A percentile compares a stretch with the other conserved stretches of the same genome.
These are phyloP conservation scores for Persicaria maculosa DNA, from an alignment of 148 eudicot genomes.

Conservation along the genomic window DNA sequence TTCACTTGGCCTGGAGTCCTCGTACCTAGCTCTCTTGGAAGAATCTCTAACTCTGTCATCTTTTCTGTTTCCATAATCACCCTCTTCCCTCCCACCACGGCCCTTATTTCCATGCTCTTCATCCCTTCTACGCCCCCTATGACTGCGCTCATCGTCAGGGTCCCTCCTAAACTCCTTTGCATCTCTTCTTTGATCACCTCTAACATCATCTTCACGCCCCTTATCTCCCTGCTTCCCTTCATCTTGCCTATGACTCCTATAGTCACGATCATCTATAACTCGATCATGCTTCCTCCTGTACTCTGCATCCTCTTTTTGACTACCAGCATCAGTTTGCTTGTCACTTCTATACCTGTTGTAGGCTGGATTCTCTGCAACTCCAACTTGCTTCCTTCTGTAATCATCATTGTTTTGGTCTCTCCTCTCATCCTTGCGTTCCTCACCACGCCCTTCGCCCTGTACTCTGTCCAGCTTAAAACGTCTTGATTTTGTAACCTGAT, in stretches of 20 bases:
- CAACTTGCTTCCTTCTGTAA: constrained; percentile 8
- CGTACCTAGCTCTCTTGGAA: constrained; percentile 49
- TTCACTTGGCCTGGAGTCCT: constrained; percentile 31
- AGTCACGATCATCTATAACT: constrained; percentile 21
- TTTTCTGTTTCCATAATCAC: constrained; percentile 22
- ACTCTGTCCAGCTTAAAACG: constrained; percentile 13
- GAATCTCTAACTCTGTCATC: constrained; percentile 37
- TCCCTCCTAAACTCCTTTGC: constrained; percentile 19
- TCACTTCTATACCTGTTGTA: background rate
- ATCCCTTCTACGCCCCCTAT: constrained; percentile 16
- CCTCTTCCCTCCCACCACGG: constrained; percentile 22
- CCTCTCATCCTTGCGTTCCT: constrained; percentile 24
- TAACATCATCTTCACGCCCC: constrained; percentile 8
- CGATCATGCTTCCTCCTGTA: constrained; percentile 14
- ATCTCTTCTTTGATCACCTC: background rate
- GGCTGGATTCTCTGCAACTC: constrained; percentile 15
- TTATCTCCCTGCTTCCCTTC: constrained; percentile 16
- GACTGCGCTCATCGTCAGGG: constrained; percentile 14
- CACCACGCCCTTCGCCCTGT: constrained; percentile 1
- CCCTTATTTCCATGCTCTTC: constrained; percentile 16
- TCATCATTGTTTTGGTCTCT: constrained; percentile 9
- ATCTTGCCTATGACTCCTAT: constrained; percentile 11
- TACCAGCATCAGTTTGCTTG: background rate
- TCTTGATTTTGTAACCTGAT: background rate
- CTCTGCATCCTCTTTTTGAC: constrained; percentile 14